A percentile compares a stretch with the other conserved stretches of the same genome.
Evolutionary conservation across 495 filamentous ascomycete genomes (phyloP).

Genomic region (Amniculicola lignicola): DNA sequence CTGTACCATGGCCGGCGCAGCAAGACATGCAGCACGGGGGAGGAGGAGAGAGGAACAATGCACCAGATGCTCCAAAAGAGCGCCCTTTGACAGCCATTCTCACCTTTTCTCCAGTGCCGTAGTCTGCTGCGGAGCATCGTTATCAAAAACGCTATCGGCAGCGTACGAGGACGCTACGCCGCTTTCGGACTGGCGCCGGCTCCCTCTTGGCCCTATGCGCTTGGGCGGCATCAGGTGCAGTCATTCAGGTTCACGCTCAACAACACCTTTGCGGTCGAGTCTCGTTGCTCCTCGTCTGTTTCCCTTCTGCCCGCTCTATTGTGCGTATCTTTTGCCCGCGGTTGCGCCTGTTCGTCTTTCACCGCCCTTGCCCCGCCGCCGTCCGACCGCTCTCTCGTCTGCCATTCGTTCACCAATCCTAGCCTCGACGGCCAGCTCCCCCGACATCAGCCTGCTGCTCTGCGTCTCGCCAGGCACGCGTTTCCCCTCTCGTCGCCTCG

Average conservation of each 20-base stretch:
- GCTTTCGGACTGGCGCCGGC: no score
- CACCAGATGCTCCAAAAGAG: no score
- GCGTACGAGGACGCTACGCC: no score
- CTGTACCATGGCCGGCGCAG: no score
- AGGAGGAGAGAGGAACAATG: no score
- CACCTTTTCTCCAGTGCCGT: no score
- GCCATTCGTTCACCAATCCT: not conserved
- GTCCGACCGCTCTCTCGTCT: not conserved
- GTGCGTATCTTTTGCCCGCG: slow-evolving; percentile 4
- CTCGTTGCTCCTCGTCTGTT: slow-evolving; percentile 1
- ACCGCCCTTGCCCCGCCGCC: not conserved
- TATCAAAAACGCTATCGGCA: no score
- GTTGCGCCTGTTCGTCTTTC: not conserved
- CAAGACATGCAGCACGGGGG: no score
- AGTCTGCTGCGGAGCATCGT: no score
- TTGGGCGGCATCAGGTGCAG: no score
- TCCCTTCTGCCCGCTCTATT: slow-evolving; percentile 4
- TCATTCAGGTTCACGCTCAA: not conserved
- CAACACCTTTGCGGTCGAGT: not conserved
- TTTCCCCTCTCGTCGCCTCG: not conserved
- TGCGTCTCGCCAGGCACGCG: slow-evolving; percentile 12
- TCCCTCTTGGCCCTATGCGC: no score
- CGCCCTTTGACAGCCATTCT: no score
- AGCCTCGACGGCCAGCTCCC: slow-evolving; percentile 2
- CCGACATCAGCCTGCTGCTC: slow-evolving; percentile 13